These are phyloP conservation scores for Candida railenensis DNA, from an alignment of 805 yeast genomes.

Conservation along the genomic window DNA sequence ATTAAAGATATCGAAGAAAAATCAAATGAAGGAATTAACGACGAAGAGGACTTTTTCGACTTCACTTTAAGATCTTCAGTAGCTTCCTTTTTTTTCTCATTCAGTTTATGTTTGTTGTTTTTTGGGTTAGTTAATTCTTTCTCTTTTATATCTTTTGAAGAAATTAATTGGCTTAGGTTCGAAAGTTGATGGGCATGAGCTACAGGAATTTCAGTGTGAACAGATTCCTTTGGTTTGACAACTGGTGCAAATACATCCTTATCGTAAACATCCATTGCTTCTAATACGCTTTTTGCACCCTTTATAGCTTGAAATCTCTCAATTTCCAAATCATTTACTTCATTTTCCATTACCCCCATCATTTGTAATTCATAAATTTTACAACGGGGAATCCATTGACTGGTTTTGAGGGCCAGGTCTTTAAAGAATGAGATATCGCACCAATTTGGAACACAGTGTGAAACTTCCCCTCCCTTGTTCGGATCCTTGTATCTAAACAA, in stretches of 20 bases:
- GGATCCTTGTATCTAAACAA: conserved; percentile 67
- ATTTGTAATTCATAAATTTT: conserved; percentile 93
- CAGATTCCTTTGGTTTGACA: background rate
- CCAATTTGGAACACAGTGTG: conserved; percentile 91
- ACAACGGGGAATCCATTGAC: conserved; percentile 90
- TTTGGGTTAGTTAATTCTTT: conserved; percentile 7
- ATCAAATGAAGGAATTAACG: background rate
- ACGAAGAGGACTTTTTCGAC: background rate
- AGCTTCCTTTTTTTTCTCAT: conserved; percentile 14
- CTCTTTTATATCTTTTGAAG: conserved; percentile 2
- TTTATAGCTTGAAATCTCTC: conserved; percentile 48
- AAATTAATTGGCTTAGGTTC: background rate
- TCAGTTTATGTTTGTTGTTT: background rate
- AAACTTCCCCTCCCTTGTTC: conserved; percentile 44
- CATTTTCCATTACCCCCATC: conserved; percentile 98
- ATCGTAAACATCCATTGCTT: conserved; percentile 72
- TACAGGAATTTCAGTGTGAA: background rate
- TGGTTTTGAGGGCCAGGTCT: conserved; percentile 43
- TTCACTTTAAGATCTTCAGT: too few species aligned
- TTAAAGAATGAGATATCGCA: conserved; percentile 90
- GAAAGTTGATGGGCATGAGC: background rate
- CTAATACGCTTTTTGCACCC: conserved; percentile 42
- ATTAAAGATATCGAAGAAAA: conserved; percentile 26
- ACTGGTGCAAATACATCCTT: conserved; percentile 46
- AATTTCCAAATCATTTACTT: conserved; percentile 66